Conservation (phyloP, 257 asterid species). For the Nicotiana knightiana region DNA sequence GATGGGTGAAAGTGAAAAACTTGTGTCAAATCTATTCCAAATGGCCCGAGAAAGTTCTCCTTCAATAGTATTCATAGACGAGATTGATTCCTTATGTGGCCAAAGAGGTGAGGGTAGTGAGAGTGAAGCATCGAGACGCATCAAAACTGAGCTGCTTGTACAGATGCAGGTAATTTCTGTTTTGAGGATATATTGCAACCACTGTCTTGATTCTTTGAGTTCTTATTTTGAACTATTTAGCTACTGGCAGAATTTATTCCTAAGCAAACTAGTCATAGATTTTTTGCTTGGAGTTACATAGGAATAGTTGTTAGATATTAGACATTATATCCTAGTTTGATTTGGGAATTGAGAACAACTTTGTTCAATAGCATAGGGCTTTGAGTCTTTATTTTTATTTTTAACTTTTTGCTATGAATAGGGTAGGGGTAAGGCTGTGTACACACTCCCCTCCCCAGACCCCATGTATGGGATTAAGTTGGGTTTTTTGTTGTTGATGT, state of each 20-base stretch:
- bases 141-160: conserved; percentile 73
- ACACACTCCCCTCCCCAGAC: too few relatives aligned
- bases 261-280: neutral
- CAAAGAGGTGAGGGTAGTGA: conserved; percentile 81
- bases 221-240: neutral
- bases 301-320: neutral
- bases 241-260: neutral
- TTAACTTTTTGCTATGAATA: neutral
- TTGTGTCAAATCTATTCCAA: conserved; percentile 74
- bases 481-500: too few relatives aligned
- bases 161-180: conserved; percentile 68
- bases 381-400: neutral
- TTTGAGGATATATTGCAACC: neutral
- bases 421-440: too few relatives aligned
- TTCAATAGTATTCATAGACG: conserved; percentile 62
- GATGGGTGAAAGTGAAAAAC: conserved; percentile 94
- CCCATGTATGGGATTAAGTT: too few relatives aligned
- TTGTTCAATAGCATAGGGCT: neutral
- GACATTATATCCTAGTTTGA: neutral
- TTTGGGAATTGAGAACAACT: neutral
- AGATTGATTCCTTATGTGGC: conserved; percentile 75
- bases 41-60: conserved; percentile 87
- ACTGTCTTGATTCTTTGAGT: neutral
- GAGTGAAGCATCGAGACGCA: conserved; percentile 83
- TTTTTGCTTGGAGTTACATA: neutral